Base-by-base conservation (phyloP, 768 basidiomycete species). In the Boletus huronensis region DNA sequence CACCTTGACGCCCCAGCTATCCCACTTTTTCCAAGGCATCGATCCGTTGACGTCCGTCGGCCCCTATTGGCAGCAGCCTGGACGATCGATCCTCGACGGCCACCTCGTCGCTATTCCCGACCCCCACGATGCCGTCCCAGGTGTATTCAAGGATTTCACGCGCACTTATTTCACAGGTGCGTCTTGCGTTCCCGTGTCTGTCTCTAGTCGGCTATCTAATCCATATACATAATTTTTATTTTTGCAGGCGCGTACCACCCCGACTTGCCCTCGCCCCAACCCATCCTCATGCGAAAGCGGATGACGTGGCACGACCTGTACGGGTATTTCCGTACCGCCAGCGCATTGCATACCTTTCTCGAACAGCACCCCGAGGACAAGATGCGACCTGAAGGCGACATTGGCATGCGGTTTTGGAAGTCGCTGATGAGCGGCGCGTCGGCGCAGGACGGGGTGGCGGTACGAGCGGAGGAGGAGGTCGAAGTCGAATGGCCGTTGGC, bases 1-100 rank as follows among this genome's bases (percentile, higher is more conserved):
- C 0, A 66, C 77, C 1, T 68, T 85, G 28, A 79, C 80, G 1
- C 76, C 80, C 0, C 70, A 82, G 14, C 86, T 93, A 55, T 78
- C 79, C 9, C 74, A 73, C 3, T 91, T 85, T 64, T 76, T 80
- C 2, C 85, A 85, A 64, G 87, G 87, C 0, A 70, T 64, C 3
- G 80, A 87, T 58, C 77, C 75, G 2, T 45, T 52, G 9, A 78
- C 72, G 31, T 82, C 83, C 39, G 66, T 90, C 6, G 90, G 90
- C 1, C 80, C 83, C 2, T 81, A 90, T 64, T 93, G 90, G 80
- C 80, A 93, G 60, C 83, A 86, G 29, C 91, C 92, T 0, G 92
- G 92, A 16, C 78, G 92, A 13, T 81, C 80, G 0, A 85, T 92
- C 57, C 77, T 93, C 23, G 85, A 89, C 52, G 77, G 77, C 6